Evolutionary conservation across 2,329 filamentous ascomycete genomes (phyloP).

Genomic region (Diaporthe longicolla): DNA sequence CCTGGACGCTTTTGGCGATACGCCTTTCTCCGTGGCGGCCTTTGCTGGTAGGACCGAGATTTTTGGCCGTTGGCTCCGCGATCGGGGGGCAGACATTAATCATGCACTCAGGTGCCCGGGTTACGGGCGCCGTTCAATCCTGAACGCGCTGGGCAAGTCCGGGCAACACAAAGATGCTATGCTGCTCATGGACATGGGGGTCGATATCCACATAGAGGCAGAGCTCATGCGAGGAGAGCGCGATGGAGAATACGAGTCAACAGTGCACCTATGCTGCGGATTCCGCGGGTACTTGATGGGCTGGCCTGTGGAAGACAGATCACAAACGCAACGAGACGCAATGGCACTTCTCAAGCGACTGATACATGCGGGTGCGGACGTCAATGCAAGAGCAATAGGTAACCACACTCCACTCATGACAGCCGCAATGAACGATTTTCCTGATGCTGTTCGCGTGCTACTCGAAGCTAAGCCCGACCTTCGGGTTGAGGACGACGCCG

Average conservation of each 20-base stretch:
- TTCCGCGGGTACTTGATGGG: too few relatives aligned
- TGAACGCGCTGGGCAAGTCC: background rate
- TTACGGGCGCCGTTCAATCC: background rate
- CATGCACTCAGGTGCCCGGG: background rate
- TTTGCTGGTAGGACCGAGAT: background rate
- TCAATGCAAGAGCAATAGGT: background rate
- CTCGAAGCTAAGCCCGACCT: background rate
- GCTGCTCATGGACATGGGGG: background rate
- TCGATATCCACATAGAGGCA: background rate
- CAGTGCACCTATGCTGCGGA: background rate
- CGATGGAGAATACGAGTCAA: background rate
- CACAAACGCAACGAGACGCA: background rate
- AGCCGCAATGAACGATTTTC: background rate
- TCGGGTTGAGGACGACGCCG: background rate
- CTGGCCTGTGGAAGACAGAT: background rate
- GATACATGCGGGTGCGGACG: background rate
- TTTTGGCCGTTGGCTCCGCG: background rate
- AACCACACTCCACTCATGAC: background rate
- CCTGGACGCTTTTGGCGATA: background rate
- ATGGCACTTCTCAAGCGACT: background rate
- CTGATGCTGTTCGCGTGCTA: background rate
- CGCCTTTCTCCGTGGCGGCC: background rate
- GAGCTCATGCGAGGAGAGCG: background rate
- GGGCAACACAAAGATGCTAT: background rate
- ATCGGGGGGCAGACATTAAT: background rate